Conservation (phyloP, 306 rosid species). For the Psophocarpus tetragonolobus region DNA sequence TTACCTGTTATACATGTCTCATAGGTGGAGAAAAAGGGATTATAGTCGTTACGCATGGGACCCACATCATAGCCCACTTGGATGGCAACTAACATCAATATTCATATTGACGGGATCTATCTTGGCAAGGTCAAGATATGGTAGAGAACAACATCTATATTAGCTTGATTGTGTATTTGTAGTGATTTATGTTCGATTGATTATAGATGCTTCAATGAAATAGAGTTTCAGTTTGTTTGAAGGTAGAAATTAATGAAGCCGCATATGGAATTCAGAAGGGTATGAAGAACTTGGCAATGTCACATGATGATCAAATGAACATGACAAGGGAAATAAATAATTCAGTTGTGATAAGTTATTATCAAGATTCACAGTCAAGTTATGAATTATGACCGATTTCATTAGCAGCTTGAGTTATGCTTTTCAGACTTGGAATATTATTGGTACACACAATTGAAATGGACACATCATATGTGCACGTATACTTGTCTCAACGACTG, state of each 20-base stretch:
- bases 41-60: too few species aligned
- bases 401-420: slow-evolving; percentile 34
- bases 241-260: background rate
- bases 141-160: too few species aligned
- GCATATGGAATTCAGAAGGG: background rate
- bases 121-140: too few species aligned
- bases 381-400: slow-evolving; percentile 15
- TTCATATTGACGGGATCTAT: too few species aligned
- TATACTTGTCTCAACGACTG: slow-evolving; percentile 43
- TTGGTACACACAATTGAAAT: slow-evolving; percentile 43
- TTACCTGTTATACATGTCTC: too few species aligned
- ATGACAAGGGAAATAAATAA: background rate
- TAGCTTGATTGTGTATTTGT: background rate
- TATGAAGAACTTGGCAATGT: background rate
- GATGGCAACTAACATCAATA: too few species aligned
- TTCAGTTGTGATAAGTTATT: background rate
- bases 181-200: background rate
- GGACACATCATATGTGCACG: slow-evolving; percentile 51
- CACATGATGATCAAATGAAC: background rate
- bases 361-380: slow-evolving; percentile 6
- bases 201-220: background rate
- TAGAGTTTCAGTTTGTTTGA: background rate
- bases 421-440: slow-evolving; percentile 38
- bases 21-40: too few species aligned
- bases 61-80: too few species aligned